Base-by-base conservation (phyloP, 2,329 filamentous ascomycete genomes). In the Fusarium fujikuroi region DNA sequence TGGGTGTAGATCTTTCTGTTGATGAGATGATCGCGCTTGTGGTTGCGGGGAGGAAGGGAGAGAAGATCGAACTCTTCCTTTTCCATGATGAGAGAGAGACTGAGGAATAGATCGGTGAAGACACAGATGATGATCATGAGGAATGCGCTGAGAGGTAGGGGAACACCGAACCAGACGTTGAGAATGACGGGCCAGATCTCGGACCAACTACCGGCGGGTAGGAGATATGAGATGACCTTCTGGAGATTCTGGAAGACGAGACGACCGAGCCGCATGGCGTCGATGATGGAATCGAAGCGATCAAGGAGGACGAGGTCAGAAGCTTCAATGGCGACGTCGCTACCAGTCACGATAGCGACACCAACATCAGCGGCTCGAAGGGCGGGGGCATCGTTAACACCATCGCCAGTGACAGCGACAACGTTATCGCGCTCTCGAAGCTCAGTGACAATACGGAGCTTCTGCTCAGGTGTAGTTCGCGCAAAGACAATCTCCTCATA, bases 391-490 rank as follows among this genome's bases (percentile, higher is more conserved):
- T 92, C 90, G 63, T 92, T 92, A 14, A 91, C 92, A 15, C 90
- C 90, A 69, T 94, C 92, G 36, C 92, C 92, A n/a, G 92, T 93
- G 84, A 93, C 92, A 39, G 91, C 92, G 16, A 90, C 91, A 3
- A 87, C 88, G 34, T 90, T 88, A 25, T 87, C 87, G 19, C 87
- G 82, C 25, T 82, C 79, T 72, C 92, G 91, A 28, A 93, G 85
- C 53, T 91, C 90, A 63, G 90, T 88, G 50, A 94, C 92, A 85
- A 93, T 93, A 46, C 91, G 88, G 12, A 92, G 89, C 77, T 93
- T 93, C 42, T 92, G 92, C 63, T 90, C 87, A 0, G 92, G 92
- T 0, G 91, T 90, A 61, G 91, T 92, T 25, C 91, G 87, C 21
- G 91, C 91, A 73, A 92, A 90, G 23, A 93, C 91, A 25, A 93